Evolutionary conservation across 176 grass and related monocot genomes (phyloP).

Genomic region (Oryza meyeriana): DNA sequence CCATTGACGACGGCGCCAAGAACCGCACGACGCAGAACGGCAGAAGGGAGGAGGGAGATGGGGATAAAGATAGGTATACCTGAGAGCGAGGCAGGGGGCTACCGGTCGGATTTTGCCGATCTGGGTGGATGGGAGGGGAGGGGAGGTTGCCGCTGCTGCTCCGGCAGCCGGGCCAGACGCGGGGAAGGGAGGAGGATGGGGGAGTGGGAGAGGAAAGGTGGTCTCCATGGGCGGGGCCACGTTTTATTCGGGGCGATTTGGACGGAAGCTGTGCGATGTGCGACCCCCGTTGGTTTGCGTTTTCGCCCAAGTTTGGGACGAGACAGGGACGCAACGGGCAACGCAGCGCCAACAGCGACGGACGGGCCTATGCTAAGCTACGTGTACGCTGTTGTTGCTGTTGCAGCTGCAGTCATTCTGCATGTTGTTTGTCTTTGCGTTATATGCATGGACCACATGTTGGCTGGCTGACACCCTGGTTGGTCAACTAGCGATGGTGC

Average conservation of each 20-base stretch:
- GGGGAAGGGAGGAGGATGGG: background rate
- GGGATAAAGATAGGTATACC: conserved; percentile 2
- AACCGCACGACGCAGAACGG: background rate
- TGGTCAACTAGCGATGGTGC: too few species aligned
- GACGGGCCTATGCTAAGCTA: too few species aligned
- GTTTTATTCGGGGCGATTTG: conserved; percentile 40
- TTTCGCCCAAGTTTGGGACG: background rate
- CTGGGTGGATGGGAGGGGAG: background rate
- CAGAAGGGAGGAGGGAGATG: background rate
- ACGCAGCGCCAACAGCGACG: too few species aligned
- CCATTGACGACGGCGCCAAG: background rate
- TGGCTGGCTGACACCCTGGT: too few species aligned
- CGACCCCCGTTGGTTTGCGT: too few species aligned
- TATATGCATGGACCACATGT: too few species aligned
- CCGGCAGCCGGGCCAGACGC: conserved; percentile 1
- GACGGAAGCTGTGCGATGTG: conserved; percentile 18
- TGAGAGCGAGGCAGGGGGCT: background rate
- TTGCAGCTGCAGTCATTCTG: too few species aligned
- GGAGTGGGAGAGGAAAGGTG: conserved; percentile 23
- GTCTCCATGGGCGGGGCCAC: conserved; percentile 25
- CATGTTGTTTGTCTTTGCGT: too few species aligned
- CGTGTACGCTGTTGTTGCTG: too few species aligned
- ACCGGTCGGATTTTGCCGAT: conserved; percentile 24
- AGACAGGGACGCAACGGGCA: background rate
- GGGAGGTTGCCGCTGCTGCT: background rate